Percentiles rank a stretch among this genome's conserved stretches.
phyloP scores from a whole-genome alignment of 2,329 filamentous ascomycete genomes.

The Metarhizium robertsii region DNA sequence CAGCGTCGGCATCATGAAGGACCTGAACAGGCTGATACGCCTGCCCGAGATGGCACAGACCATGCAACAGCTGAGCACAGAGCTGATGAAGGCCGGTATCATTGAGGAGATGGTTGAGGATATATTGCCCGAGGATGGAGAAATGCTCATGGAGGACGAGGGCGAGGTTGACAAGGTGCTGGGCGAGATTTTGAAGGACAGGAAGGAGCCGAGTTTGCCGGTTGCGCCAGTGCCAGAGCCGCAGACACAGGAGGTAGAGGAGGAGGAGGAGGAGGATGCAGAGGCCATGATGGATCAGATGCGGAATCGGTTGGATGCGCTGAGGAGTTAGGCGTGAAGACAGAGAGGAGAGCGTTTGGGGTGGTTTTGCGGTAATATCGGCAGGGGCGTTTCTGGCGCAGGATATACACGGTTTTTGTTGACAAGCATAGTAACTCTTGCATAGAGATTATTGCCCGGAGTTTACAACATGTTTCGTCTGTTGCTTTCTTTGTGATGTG shows the following conservation, averaged over 20 bases:
- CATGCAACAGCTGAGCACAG: conserved; percentile 78
- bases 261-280: conserved; percentile 71
- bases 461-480: neutral
- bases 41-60: conserved; percentile 80
- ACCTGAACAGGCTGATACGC: conserved; percentile 78
- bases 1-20: conserved; percentile 90
- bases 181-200: conserved; percentile 80
- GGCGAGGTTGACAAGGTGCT: conserved; percentile 87
- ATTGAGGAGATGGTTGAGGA: conserved; percentile 97
- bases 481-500: neutral
- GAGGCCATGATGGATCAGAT: conserved; percentile 92
- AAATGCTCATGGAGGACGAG: conserved; percentile 66
- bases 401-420: neutral
- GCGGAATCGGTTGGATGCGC: conserved; percentile 79
- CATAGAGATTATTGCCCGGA: neutral
- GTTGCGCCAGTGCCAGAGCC: conserved; percentile 47
- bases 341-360: neutral
- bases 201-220: conserved; percentile 50
- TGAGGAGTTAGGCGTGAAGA: conserved; percentile 58
- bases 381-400: neutral
- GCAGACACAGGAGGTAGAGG: conserved; percentile 35
- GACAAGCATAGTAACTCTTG: neutral
- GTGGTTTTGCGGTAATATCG: neutral
- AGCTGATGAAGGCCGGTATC: conserved; percentile 89
- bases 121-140: conserved; percentile 64